These are phyloP conservation scores for Trypanosoma mega DNA, from an alignment of 208 protist genomes.

Conservation along the genomic window DNA sequence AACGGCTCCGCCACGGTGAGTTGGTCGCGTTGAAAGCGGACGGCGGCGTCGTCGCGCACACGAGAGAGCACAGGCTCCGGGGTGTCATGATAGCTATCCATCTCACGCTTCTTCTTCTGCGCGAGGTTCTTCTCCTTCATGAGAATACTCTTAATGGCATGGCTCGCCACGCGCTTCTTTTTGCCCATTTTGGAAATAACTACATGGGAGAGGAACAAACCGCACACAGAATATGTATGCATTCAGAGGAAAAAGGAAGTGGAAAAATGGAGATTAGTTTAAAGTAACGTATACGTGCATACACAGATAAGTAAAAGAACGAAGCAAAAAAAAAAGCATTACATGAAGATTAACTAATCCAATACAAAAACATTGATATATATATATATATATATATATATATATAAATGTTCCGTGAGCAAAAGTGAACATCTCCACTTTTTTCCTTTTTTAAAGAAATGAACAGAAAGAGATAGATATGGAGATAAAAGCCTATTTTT, in stretches of 20 bases:
- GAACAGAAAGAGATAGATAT: too few species aligned
- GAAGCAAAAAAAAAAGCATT: constrained; percentile 11
- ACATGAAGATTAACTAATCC: constrained; percentile 10
- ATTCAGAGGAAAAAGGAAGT: too few species aligned
- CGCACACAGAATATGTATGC: too few species aligned
- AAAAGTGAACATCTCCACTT: too few species aligned
- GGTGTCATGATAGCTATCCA: constrained; percentile 66
- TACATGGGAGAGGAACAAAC: too few species aligned
- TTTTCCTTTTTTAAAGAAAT: too few species aligned
- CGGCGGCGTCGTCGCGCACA: constrained; percentile 67
- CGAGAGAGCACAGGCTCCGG: constrained; percentile 32
- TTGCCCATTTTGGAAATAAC: constrained; percentile 53
- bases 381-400: too few species aligned
- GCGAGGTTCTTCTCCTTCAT: constrained; percentile 90
- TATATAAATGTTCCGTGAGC: too few species aligned
- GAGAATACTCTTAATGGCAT: constrained; percentile 89
- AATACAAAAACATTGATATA: constrained; percentile 4
- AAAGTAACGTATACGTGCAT: background rate
- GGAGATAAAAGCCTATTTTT: too few species aligned
- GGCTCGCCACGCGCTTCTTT: constrained; percentile 61
- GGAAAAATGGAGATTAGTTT: background rate
- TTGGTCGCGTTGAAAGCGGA: constrained; percentile 58
- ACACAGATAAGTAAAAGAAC: constrained; percentile 11
- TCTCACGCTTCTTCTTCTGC: constrained; percentile 88
- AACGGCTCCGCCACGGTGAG: constrained; percentile 60